These are phyloP conservation scores for Verruconis gallopava DNA, from an alignment of 2,329 filamentous ascomycete species.

Conservation along the genomic window DNA sequence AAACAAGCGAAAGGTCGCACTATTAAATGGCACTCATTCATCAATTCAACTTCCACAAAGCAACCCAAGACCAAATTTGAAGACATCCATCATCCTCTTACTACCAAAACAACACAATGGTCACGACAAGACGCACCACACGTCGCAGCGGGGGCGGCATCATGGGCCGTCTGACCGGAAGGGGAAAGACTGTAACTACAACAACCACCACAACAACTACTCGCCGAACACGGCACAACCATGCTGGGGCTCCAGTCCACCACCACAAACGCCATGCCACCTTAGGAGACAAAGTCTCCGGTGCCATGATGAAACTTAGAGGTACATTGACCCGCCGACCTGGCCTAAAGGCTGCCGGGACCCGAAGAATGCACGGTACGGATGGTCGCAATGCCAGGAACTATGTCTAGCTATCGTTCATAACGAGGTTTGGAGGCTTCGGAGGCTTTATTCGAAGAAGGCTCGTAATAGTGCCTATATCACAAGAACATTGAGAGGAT, in stretches of 20 bases:
- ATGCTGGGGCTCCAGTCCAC: constrained; percentile 24
- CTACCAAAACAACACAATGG: background rate
- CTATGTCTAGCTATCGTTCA: background rate
- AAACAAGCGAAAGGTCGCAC: background rate
- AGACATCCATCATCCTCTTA: background rate
- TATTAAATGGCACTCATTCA: background rate
- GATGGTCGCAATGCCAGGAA: constrained; percentile 45
- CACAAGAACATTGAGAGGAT: background rate
- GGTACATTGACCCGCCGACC: constrained; percentile 56
- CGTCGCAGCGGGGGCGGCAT: constrained; percentile 12
- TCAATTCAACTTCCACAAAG: background rate
- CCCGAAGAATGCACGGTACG: constrained; percentile 60
- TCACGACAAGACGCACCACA: constrained; percentile 6
- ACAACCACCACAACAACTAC: constrained; percentile 14
- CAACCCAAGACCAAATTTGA: background rate
- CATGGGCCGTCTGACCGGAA: constrained; percentile 27
- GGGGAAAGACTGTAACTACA: constrained; percentile 16
- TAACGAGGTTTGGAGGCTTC: background rate
- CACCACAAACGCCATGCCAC: constrained; percentile 56
- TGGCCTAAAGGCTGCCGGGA: constrained; percentile 64
- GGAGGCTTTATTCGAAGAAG: constrained; percentile 1
- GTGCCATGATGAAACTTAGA: constrained; percentile 60
- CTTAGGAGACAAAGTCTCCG: constrained; percentile 65
- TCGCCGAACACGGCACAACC: constrained; percentile 8
- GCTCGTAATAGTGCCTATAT: background rate